Conservation (phyloP, 768 basidiomycete genomes). For the Paxillus rubicundulus region DNA sequence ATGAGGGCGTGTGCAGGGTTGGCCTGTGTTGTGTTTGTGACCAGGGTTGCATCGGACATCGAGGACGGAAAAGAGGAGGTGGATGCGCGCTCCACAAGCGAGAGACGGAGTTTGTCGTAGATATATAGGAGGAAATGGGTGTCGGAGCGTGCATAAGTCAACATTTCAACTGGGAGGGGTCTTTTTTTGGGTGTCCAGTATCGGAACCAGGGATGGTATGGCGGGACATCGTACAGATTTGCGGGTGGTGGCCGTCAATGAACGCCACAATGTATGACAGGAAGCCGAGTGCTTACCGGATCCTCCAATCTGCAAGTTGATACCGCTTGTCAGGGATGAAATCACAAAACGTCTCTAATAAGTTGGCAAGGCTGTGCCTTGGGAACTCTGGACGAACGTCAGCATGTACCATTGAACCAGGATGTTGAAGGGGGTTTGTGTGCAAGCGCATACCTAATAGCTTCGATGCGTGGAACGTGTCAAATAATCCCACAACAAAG, state of each 20-base stretch:
- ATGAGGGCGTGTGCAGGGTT: conserved; percentile 43
- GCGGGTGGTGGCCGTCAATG: background rate
- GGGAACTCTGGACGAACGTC: conserved; percentile 59
- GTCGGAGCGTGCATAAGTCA: conserved; percentile 90
- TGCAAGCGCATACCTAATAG: conserved; percentile 52
- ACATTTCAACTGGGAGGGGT: conserved; percentile 86
- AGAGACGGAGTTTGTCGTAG: conserved; percentile 87
- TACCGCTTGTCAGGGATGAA: conserved; percentile 93
- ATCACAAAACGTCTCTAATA: conserved; percentile 87
- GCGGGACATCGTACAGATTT: no score
- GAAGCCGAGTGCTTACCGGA: conserved; percentile 50
- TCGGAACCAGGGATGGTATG: no score
- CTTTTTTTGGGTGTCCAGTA: conserved; percentile 26
- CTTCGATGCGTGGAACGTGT: conserved; percentile 94
- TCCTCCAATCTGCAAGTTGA: conserved; percentile 97
- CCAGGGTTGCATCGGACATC: conserved; percentile 15
- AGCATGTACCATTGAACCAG: background rate
- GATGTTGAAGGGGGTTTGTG: background rate
- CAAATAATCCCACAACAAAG: conserved; percentile 94
- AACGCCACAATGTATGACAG: background rate
- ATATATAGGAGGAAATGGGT: conserved; percentile 94
- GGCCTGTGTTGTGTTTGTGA: background rate
- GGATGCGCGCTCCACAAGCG: conserved; percentile 71
- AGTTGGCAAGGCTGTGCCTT: conserved; percentile 76
- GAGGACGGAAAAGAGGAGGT: conserved; percentile 27